Evolutionary conservation across 768 basidiomycete genomes (phyloP).

Genomic region (Leccinum uliginosum): DNA sequence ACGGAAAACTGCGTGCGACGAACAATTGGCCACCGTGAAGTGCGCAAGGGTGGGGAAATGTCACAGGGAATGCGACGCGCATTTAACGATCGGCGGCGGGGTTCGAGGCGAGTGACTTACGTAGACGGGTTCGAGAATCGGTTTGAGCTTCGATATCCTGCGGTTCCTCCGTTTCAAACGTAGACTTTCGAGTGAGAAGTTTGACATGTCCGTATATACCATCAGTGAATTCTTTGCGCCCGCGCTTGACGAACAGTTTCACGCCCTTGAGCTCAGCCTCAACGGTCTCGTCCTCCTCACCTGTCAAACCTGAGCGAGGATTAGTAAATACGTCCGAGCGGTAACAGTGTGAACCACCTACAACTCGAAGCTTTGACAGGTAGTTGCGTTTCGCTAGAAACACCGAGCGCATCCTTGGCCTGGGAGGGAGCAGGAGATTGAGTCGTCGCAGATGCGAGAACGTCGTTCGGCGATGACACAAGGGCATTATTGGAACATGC

Average conservation of each 20-base stretch:
- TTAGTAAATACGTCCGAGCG: conserved; percentile 2
- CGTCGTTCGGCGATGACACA: conserved; percentile 20
- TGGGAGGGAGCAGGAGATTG: neutral
- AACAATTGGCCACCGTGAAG: neutral
- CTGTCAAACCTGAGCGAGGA: conserved; percentile 37
- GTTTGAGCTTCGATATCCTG: conserved; percentile 6
- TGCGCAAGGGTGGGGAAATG: neutral
- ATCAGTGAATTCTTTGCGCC: conserved; percentile 47
- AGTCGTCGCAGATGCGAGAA: neutral
- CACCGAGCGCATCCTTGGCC: neutral
- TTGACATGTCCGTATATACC: conserved; percentile 62
- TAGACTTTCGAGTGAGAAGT: conserved; percentile 40
- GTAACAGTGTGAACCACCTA: conserved; percentile 5
- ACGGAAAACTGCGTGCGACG: conserved; percentile 49
- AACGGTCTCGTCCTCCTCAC: conserved; percentile 62
- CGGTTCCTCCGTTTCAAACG: neutral
- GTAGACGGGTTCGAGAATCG: conserved; percentile 26
- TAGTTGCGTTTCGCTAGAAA: neutral
- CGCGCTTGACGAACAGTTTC: conserved; percentile 45
- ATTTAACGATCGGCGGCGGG: conserved; percentile 19
- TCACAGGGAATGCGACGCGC: neutral
- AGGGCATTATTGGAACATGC: conserved; percentile 6
- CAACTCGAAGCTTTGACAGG: neutral
- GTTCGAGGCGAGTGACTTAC: conserved; percentile 27
- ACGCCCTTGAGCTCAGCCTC: conserved; percentile 55